Evolutionary conservation across 2,329 filamentous ascomycete genomes (phyloP), one percentile per base, ranked within the genome.

Genomic region (Aspergillus persii): DNA sequence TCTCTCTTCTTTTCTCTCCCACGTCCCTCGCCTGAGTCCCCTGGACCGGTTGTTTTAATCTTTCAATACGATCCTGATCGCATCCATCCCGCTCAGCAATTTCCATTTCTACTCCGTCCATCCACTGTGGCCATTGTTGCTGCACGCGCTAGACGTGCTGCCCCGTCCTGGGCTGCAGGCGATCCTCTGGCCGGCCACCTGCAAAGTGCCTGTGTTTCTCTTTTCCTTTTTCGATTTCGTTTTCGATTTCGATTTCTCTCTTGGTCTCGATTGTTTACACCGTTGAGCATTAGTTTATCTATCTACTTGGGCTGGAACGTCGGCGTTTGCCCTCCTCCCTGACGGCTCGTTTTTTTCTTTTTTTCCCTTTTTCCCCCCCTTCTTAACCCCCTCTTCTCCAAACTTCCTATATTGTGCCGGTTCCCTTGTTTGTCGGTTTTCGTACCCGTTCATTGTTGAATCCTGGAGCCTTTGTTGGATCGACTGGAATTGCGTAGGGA

Each of bases 61-160:
- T 48, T 8, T 53, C 23, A 27, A 41, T 36, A 49, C 30, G 30
- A 56, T 39, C 53, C 26, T 55, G 53, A 33, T 52, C 41, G 41
- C 23, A n/a, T 30, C 33, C 36, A 7, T n/a, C 39, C 30, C 57
- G 50, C 12, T 52, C 54, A 46, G 50, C 39, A 44, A 50, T 31
- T 48, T 57, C 51, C 41, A 58, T 51, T 56, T 52, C 41, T 52
- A 47, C 39, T 27, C 41, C 47, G 36, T 33, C 57, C 52, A 57
- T 59, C 54, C 47, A 53, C 44, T 39, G 58, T 54, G 58, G 48
- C 57, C 55, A 56, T 52, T 59, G 56, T 53, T 61, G 61, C 60
- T 66, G 64, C 64, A 64, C 59, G 61, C 61, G 63, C 61, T 65
- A 65, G 61, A 65, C 59, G 63, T 66, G 63, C 63, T 66, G 63